A percentile compares a stretch with the other conserved stretches of the same genome.
These are phyloP conservation scores for Macrophomina phaseolina DNA, from an alignment of 2,329 filamentous ascomycete species.

Conservation along the genomic window DNA sequence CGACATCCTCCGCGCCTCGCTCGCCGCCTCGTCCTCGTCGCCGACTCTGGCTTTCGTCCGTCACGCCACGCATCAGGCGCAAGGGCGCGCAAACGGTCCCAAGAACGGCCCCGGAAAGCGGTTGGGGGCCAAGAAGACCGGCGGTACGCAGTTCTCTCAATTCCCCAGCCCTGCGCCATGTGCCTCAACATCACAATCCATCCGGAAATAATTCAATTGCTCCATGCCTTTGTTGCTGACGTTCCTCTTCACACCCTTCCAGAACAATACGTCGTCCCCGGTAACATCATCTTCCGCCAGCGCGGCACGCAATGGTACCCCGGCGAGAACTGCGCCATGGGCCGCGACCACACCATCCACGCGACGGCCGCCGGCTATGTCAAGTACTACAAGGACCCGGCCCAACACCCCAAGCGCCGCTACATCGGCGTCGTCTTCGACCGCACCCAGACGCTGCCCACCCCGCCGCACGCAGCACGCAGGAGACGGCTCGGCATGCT, in stretches of 20 bases:
- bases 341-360: slow-evolving; percentile 95
- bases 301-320: slow-evolving; percentile 93
- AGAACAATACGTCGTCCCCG: slow-evolving; percentile 93
- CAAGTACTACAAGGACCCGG: slow-evolving; percentile 92
- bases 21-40: slow-evolving; percentile 31
- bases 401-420: slow-evolving; percentile 80
- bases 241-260: slow-evolving; percentile 12
- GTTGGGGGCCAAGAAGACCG: slow-evolving; percentile 90
- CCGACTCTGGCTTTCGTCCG: slow-evolving; percentile 56
- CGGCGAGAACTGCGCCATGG: slow-evolving; percentile 94
- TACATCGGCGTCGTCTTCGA: slow-evolving; percentile 95
- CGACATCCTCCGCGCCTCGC: slow-evolving; percentile 30
- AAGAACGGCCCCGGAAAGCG: slow-evolving; percentile 81
- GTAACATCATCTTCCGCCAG: slow-evolving; percentile 98
- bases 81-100: slow-evolving; percentile 72
- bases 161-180: not conserved
- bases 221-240: not conserved
- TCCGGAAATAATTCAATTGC: not conserved
- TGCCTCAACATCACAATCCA: not conserved
- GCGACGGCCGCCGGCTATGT: slow-evolving; percentile 86
- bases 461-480: slow-evolving; percentile 74
- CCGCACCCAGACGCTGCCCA: slow-evolving; percentile 79
- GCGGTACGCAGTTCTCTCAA: slow-evolving; percentile 62
- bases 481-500: slow-evolving; percentile 78
- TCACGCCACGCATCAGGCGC: slow-evolving; percentile 68